A percentile compares a stretch with the other conserved stretches of the same genome.
Evolutionary conservation across 371 early-diverging fungal species (phyloP).

Genomic region (Mucor irregularis): DNA sequence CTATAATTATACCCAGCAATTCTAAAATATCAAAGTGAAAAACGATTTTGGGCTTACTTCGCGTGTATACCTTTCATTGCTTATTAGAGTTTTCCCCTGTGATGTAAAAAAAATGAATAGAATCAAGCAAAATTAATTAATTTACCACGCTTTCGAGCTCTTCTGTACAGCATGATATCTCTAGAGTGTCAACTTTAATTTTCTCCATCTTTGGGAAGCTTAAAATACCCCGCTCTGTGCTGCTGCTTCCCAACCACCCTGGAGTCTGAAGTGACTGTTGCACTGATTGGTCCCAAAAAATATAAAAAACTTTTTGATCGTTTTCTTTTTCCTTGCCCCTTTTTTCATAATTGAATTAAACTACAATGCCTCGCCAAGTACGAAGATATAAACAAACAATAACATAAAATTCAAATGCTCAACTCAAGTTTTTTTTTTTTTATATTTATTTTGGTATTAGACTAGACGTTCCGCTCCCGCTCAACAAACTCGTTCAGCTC

Average conservation of each 20-base stretch:
- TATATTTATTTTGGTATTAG: no score
- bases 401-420: not conserved
- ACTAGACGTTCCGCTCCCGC: conserved; percentile 61
- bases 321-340: not conserved
- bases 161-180: no score
- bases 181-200: no score
- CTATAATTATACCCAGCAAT: no score
- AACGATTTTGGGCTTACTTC: no score
- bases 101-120: no score
- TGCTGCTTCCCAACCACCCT: not conserved
- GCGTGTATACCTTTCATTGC: no score
- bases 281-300: not conserved
- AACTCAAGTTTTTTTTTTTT: not conserved
- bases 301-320: not conserved
- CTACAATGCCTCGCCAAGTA: conserved; percentile 3
- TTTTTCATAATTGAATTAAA: not conserved
- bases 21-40: no score
- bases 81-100: no score
- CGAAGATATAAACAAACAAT: not conserved
- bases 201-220: no score
- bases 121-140: no score
- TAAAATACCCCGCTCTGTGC: not conserved
- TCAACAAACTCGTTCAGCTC: conserved; percentile 67
- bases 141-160: no score
- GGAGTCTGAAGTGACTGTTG: not conserved